Conservation (phyloP, 257 asterid genomes). For the Gardenia jasminoides region DNA sequence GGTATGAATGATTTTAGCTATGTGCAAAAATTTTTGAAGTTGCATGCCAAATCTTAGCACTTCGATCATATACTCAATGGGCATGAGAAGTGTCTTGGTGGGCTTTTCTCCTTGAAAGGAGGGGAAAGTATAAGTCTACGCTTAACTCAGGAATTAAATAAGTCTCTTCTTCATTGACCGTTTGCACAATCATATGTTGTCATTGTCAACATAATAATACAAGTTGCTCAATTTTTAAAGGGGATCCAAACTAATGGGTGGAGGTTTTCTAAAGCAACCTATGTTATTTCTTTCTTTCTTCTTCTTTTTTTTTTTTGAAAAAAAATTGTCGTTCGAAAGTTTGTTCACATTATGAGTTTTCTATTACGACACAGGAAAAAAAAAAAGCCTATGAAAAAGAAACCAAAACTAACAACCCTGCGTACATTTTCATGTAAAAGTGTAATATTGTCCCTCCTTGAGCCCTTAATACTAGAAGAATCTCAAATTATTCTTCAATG, state of each 20-base stretch:
- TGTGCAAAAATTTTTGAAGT: neutral
- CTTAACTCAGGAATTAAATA: neutral
- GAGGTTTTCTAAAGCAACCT: neutral
- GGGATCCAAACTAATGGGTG: conserved; percentile 8
- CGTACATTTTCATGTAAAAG: too few species aligned
- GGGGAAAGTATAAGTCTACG: neutral
- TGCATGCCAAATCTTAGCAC: neutral
- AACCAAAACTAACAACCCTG: too few species aligned
- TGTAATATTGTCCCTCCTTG: too few species aligned
- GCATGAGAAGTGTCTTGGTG: neutral
- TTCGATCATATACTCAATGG: neutral
- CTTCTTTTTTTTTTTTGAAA: too few species aligned
- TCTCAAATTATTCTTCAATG: neutral
- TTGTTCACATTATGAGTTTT: neutral
- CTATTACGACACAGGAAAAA: too few species aligned
- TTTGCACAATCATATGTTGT: conserved; percentile 8
- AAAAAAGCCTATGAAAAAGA: too few species aligned
- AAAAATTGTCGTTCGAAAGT: neutral
- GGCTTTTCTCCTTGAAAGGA: neutral
- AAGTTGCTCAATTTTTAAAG: conserved; percentile 6
- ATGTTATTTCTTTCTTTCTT: too few species aligned
- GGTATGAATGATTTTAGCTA: neutral
- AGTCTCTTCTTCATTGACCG: conserved; percentile 9
- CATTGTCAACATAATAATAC: conserved; percentile 7
- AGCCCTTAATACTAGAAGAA: too few species aligned